These are phyloP conservation scores for Aureobasidium subglaciale DNA, from an alignment of 2,329 filamentous ascomycete genomes.

Conservation along the genomic window DNA sequence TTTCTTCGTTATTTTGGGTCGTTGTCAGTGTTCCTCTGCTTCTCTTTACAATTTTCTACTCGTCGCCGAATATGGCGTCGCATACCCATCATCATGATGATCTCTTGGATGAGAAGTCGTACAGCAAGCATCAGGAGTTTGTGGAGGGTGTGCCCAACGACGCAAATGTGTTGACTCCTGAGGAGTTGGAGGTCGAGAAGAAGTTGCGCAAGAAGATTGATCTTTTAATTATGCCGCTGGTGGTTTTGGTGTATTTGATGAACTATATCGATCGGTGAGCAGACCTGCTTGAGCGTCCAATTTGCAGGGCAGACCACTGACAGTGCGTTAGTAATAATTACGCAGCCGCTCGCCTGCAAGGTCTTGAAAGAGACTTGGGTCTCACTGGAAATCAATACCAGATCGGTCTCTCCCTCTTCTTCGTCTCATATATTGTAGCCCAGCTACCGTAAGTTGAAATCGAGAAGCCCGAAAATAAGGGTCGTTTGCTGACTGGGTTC, in stretches of 20 bases:
- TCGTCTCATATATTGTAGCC: conserved; percentile 19
- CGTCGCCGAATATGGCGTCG: conserved; percentile 2
- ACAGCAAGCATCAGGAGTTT: not conserved
- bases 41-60: not conserved
- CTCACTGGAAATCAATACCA: conserved; percentile 58
- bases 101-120: conserved; percentile 7
- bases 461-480: too few relatives aligned
- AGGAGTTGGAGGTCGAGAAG: conserved; percentile 40
- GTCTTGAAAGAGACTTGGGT: conserved; percentile 54
- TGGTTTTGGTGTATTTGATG: conserved; percentile 68
- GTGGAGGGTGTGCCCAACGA: not conserved
- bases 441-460: conserved; percentile 34
- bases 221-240: conserved; percentile 57
- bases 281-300: not conserved
- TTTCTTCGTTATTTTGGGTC: not conserved
- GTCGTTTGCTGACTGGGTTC: too few relatives aligned
- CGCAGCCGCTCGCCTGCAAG: conserved; percentile 57
- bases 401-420: conserved; percentile 33
- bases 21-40: not conserved
- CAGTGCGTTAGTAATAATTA: conserved; percentile 47
- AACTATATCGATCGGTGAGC: conserved; percentile 54
- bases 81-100: not conserved
- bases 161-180: conserved; percentile 21
- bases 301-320: not conserved
- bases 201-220: conserved; percentile 65